A percentile compares a stretch with the other conserved stretches of the same genome.
Conservation (phyloP, 2,329 filamentous ascomycete species). For the Pseudocercospora crystallina region DNA sequence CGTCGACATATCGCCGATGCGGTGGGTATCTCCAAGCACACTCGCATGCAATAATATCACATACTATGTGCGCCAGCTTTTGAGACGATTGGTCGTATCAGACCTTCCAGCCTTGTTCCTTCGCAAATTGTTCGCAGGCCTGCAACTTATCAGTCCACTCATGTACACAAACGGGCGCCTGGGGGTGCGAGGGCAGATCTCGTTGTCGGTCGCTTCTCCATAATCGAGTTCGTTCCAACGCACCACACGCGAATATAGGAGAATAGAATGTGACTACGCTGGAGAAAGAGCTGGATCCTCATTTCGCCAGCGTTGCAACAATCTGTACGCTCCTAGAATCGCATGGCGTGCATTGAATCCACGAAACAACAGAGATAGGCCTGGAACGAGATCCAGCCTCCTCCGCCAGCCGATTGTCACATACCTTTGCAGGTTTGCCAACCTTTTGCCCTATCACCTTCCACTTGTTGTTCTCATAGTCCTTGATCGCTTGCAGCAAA, state of each 20-base stretch:
- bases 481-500: slow-evolving; percentile 90
- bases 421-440: slow-evolving; percentile 92
- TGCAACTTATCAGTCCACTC: slow-evolving; percentile 35
- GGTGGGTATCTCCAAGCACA: slow-evolving; percentile 20
- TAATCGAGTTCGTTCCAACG: too few relatives aligned
- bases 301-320: too few relatives aligned
- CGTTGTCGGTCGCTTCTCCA: too few relatives aligned
- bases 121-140: slow-evolving; percentile 91
- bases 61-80: slow-evolving; percentile 12
- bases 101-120: slow-evolving; percentile 65
- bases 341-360: too few relatives aligned
- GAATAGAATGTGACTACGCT: too few relatives aligned
- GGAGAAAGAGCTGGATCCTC: too few relatives aligned
- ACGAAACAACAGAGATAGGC: too few relatives aligned
- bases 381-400: too few relatives aligned
- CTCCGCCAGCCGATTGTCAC: slow-evolving; percentile 23
- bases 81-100: slow-evolving; percentile 15
- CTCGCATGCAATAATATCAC: slow-evolving; percentile 12
- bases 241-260: too few relatives aligned
- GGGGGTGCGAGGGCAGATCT: neutral
- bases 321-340: too few relatives aligned
- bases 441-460: slow-evolving; percentile 96
- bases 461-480: slow-evolving; percentile 99
- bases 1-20: slow-evolving; percentile 14
- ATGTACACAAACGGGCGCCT: neutral